Base-by-base conservation (phyloP, 305 asterid species). In the Fraxinus latifolia region DNA sequence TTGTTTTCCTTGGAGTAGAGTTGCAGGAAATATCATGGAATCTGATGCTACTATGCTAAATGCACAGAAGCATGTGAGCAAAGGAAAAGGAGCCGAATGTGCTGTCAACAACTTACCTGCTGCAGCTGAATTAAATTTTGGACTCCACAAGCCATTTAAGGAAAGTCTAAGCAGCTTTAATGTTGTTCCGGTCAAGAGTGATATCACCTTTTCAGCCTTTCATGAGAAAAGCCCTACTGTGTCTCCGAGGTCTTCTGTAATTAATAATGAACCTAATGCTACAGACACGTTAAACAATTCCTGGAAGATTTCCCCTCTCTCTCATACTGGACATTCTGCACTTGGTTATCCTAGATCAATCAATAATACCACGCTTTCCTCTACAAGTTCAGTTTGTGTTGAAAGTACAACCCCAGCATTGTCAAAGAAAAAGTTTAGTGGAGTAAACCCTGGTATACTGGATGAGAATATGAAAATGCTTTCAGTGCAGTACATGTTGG, bases 391-490 rank as follows among this genome's bases (percentile, higher is more conserved):
- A 23, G 78, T 8, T 77, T 80, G 81, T 77, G 79, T 58, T 72
- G 87, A 79, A 70, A 84, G 80, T 83, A 80, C 72, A 77, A 68
- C 83, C 82, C 86, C 86, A 42, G 50, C 79, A 77, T 74, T 79
- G 82, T 77, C 85, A 14, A 75, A 72, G 76, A 82, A 85, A 79
- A 80, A 76, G 31, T 37, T 21, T 79, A 33, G 58, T 58, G 77
- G 82, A 65, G 84, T 76, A 76, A 79, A 67, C 67, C 77, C 77
- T 21, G 76, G 76, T 77, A 36, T 80, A 68, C 83, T 74, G 85
- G 80, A 82, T 44, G 86, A 81, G 81, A 88, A 79, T 86, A 81
- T 83, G 86, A 81, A 79, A 82, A 71, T 80, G 80, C 74, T 77
- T 75, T 42, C 82, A 23, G 65, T 70, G 82, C 85, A 83, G 82